These are phyloP conservation scores for Phlyctochytrium planicorne DNA, from an alignment of 192 early-diverging fungal species.

Conservation along the genomic window DNA sequence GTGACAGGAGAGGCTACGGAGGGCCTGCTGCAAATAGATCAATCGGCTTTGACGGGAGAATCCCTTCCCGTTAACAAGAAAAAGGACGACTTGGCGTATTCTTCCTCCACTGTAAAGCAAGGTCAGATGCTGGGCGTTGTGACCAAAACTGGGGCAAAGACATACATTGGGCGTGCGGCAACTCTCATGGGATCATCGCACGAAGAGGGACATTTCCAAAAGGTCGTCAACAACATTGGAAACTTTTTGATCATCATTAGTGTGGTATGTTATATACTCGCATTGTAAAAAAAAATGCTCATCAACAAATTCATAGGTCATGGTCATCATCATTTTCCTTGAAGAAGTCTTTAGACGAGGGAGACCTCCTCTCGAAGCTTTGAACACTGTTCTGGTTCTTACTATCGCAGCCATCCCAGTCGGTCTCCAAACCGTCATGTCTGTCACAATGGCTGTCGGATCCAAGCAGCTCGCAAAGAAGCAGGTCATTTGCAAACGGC, in stretches of 20 bases:
- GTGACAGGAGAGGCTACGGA: conserved; percentile 69
- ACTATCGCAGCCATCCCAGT: conserved; percentile 93
- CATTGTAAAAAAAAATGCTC: background rate
- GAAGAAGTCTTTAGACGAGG: conserved; percentile 58
- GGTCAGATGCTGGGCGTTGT: conserved; percentile 92
- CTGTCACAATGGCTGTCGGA: conserved; percentile 94
- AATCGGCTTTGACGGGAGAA: conserved; percentile 93
- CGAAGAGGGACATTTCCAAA: conserved; percentile 97
- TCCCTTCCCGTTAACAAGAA: conserved; percentile 85
- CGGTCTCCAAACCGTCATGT: conserved; percentile 89
- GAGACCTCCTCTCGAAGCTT: conserved; percentile 21
- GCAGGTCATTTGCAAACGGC: conserved; percentile 89
- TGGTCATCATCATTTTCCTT: conserved; percentile 73
- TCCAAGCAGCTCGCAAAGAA: conserved; percentile 83
- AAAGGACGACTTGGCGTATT: conserved; percentile 81
- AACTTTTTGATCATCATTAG: conserved; percentile 88
- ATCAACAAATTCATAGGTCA: conserved; percentile 5
- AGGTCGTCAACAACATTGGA: conserved; percentile 89
- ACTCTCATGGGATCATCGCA: conserved; percentile 85
- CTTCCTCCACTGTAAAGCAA: conserved; percentile 92
- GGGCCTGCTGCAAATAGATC: conserved; percentile 81
- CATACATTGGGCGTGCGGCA: conserved; percentile 95
- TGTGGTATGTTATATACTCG: conserved; percentile 17
- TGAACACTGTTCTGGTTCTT: conserved; percentile 77
- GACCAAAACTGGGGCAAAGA: conserved; percentile 87